Conservation (phyloP, 345 rosid genomes). For the Psidium friedrichsthalianum region DNA sequence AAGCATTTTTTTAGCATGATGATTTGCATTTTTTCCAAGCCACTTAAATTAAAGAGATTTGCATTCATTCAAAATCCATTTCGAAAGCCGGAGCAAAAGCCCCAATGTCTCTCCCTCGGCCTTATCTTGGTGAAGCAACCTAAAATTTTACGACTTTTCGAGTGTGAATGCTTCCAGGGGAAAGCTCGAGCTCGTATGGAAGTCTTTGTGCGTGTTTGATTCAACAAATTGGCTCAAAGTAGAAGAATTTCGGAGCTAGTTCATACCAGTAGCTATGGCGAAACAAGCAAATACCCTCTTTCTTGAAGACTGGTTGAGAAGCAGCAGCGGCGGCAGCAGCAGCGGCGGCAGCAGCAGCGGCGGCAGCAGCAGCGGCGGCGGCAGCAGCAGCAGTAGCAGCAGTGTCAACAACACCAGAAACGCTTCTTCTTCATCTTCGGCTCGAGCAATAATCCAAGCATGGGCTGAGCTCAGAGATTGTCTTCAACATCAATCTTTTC, state of each 20-base stretch:
- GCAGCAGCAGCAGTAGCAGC: background rate
- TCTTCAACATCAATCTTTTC: constrained; percentile 36
- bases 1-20: too few relatives aligned
- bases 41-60: too few relatives aligned
- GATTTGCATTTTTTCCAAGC: too few relatives aligned
- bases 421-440: constrained; percentile 32
- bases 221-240: background rate
- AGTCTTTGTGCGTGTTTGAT: background rate
- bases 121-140: background rate
- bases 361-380: constrained; percentile 22
- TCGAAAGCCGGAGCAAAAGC: too few relatives aligned
- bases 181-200: background rate
- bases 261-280: constrained; percentile 29
- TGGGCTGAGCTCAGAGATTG: constrained; percentile 86
- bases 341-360: background rate
- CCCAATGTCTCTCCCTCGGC: too few relatives aligned
- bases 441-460: constrained; percentile 68
- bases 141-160: background rate
- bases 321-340: constrained; percentile 17
- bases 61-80: too few relatives aligned
- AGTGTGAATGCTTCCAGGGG: background rate
- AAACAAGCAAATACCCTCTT: constrained; percentile 40
- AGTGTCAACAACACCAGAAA: background rate
- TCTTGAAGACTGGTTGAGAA: constrained; percentile 75
- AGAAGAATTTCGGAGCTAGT: background rate